Conservation (phyloP, 2,329 filamentous ascomycete species). For the Pseudogymnoascus sp. region DNA sequence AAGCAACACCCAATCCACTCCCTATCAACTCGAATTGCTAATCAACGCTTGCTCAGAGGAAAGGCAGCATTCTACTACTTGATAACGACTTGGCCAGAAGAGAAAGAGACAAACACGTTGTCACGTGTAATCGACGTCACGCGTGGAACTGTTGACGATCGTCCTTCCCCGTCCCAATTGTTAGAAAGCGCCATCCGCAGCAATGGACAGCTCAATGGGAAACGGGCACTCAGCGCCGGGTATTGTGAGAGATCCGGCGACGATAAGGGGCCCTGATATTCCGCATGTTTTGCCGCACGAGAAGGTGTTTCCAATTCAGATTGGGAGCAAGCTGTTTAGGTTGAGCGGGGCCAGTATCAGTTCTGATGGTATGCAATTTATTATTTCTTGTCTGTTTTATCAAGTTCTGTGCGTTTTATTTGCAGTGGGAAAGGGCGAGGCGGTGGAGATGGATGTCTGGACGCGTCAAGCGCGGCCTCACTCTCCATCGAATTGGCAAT, state of each 20-base stretch:
- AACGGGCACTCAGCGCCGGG: slow-evolving; percentile 16
- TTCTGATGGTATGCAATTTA: slow-evolving; percentile 55
- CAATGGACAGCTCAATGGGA: not conserved
- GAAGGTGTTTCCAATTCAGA: slow-evolving; percentile 59
- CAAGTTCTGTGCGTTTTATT: not conserved
- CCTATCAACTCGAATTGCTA: too few relatives aligned
- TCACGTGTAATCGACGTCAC: slow-evolving; percentile 5
- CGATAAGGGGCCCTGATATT: slow-evolving; percentile 22
- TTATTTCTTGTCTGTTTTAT: not conserved
- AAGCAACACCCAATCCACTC: not conserved
- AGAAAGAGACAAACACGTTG: not conserved
- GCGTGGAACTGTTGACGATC: not conserved
- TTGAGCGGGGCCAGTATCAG: slow-evolving; percentile 63
- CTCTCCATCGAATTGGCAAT: not conserved
- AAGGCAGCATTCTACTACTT: not conserved
- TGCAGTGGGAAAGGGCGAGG: not conserved
- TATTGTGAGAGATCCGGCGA: slow-evolving; percentile 18
- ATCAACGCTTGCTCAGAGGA: not conserved
- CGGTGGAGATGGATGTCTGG: not conserved
- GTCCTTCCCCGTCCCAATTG: not conserved
- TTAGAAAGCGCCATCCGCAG: not conserved
- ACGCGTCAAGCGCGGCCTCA: not conserved
- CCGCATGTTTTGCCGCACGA: slow-evolving; percentile 32
- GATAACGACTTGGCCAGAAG: not conserved
- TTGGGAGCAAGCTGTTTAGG: slow-evolving; percentile 61